A percentile compares a stretch with the other conserved stretches of the same genome.
phyloP scores from a whole-genome alignment of 2,329 filamentous ascomycete genomes.

The Xylariaceae sp. region DNA sequence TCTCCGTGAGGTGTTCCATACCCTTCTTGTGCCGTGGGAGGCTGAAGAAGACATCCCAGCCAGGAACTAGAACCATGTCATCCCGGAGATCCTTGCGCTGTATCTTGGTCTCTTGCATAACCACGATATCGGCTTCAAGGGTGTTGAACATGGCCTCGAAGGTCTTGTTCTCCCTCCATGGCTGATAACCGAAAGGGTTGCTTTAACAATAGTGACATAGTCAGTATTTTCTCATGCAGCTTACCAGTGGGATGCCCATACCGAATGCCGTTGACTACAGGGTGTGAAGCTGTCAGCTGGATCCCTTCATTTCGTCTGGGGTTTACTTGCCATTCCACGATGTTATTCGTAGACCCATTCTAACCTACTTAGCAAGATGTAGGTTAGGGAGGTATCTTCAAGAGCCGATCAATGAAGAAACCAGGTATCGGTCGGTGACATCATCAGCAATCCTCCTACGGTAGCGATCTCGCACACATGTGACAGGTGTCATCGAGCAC shows the following conservation, averaged over 20 bases:
- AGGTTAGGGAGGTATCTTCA: too few species aligned
- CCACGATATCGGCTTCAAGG: constrained; percentile 83
- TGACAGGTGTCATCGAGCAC: constrained; percentile 6
- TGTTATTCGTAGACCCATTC: constrained; percentile 73
- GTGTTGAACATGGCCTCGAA: constrained; percentile 90
- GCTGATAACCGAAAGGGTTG: constrained; percentile 79
- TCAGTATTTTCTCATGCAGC: constrained; percentile 8
- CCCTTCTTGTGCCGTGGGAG: constrained; percentile 92
- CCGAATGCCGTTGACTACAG: constrained; percentile 82
- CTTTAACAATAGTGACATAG: constrained; percentile 37
- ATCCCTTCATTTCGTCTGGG: too few species aligned
- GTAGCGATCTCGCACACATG: not conserved
- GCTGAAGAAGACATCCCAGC: constrained; percentile 96
- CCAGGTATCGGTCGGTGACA: constrained; percentile 4
- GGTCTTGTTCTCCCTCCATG: constrained; percentile 67
- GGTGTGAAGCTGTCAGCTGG: too few species aligned
- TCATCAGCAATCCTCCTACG: constrained; percentile 10
- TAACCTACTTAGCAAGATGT: constrained; percentile 18
- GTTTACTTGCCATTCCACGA: constrained; percentile 76
- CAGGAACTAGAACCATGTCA: constrained; percentile 91
- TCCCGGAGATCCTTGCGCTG: constrained; percentile 86
- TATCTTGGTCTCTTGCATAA: constrained; percentile 96
- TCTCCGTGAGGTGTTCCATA: too few species aligned
- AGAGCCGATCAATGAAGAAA: constrained; percentile 3
- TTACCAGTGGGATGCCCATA: constrained; percentile 30